Evolutionary conservation across 306 rosid genomes (phyloP).

Genomic region (Medicago lupulina): DNA sequence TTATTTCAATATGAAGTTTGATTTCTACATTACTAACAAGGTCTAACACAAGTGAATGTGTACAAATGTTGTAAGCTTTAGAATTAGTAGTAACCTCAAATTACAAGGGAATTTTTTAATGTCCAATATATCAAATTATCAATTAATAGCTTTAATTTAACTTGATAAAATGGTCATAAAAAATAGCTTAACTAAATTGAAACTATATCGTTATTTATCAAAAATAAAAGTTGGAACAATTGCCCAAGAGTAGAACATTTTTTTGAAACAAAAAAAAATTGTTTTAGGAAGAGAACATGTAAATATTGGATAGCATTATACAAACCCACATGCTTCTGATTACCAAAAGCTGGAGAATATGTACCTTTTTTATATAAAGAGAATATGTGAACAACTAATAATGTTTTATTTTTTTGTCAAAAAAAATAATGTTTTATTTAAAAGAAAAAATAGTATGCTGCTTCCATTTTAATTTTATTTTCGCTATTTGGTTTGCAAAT

Average conservation of each 20-base stretch:
- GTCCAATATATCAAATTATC: conserved; percentile 22
- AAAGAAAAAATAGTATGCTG: background rate
- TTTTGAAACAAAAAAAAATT: too few species aligned
- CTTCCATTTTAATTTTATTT: conserved; percentile 8
- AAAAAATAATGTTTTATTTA: background rate
- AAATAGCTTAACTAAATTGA: too few species aligned
- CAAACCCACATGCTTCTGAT: conserved; percentile 67
- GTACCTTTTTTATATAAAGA: conserved; percentile 44
- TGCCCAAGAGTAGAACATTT: conserved; percentile 31
- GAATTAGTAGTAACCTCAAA: background rate
- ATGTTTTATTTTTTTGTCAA: background rate
- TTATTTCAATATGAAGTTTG: too few species aligned
- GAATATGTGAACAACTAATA: background rate
- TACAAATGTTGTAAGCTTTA: too few species aligned
- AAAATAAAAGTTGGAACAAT: background rate
- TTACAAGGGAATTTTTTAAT: conserved; percentile 24
- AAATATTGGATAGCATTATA: conserved; percentile 61
- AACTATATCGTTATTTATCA: conserved; percentile 33
- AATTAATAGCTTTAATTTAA: conserved; percentile 32
- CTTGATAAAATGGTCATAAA: background rate
- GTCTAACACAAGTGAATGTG: too few species aligned
- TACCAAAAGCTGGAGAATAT: conserved; percentile 67
- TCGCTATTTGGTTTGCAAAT: conserved; percentile 41
- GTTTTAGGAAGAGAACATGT: conserved; percentile 9
- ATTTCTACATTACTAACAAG: too few species aligned